A percentile compares a stretch with the other conserved stretches of the same genome.
phyloP scores from a whole-genome alignment of 2,329 filamentous ascomycete genomes.

The Emmonsiellopsis sp. region DNA sequence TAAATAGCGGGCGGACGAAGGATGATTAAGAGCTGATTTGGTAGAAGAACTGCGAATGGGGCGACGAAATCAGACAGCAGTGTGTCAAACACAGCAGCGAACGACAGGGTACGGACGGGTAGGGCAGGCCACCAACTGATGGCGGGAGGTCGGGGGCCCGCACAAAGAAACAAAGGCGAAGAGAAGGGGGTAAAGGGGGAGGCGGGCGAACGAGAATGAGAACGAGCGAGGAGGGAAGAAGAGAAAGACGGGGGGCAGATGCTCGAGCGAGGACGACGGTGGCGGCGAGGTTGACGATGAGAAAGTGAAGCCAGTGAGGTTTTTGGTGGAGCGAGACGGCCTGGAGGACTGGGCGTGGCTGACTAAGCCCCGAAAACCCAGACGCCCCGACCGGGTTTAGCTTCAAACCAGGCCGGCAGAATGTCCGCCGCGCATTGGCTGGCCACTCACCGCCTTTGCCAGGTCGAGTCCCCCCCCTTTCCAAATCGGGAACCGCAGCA shows the following conservation, averaged over 20 bases:
- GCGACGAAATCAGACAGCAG: constrained; percentile 20
- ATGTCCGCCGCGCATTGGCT: too few species aligned
- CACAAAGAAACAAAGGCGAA: not conserved
- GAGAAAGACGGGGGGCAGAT: not conserved
- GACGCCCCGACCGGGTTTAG: not conserved
- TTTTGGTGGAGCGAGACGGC: not conserved
- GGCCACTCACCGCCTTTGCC: too few species aligned
- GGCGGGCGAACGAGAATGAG: not conserved
- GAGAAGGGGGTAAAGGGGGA: not conserved
- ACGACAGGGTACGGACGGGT: constrained; percentile 6
- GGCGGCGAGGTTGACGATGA: constrained; percentile 3
- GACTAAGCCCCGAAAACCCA: not conserved
- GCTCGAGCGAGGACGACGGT: constrained; percentile 8
- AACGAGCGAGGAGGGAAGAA: constrained; percentile 1
- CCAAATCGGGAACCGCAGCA: not conserved
- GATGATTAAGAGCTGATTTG: constrained; percentile 14
- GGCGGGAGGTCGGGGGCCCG: constrained; percentile 2
- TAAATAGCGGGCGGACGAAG: constrained; percentile 12
- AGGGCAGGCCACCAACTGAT: constrained; percentile 2
- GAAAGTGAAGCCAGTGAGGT: constrained; percentile 5
- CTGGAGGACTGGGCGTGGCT: not conserved
- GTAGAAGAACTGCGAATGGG: constrained; percentile 27
- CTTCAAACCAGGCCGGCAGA: too few species aligned
- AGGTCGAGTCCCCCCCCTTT: not conserved
- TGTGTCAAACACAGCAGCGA: constrained; percentile 39